phyloP scores from a whole-genome alignment of 2,329 filamentous ascomycete genomes.

The Botrytis cinerea region DNA sequence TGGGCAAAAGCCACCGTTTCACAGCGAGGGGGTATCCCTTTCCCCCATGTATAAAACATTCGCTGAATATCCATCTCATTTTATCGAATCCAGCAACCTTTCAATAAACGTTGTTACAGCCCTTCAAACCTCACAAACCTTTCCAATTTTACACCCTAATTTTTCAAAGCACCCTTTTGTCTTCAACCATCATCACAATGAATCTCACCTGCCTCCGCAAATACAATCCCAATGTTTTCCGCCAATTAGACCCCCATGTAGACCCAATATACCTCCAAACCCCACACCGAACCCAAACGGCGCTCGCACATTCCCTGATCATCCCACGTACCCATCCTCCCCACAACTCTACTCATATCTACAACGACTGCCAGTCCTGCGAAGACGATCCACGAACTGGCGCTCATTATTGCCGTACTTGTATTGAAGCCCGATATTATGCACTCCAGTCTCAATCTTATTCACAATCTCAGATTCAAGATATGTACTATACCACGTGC shows the following conservation, averaged over 20 bases:
- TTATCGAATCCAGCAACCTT: neutral
- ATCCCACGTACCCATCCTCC: constrained; percentile 11
- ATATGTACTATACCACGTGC: constrained; percentile 15
- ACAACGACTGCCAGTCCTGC: constrained; percentile 15
- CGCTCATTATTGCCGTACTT: constrained; percentile 18
- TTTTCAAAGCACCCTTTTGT: neutral
- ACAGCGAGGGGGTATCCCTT: neutral
- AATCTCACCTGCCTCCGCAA: constrained; percentile 18
- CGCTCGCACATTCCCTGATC: neutral
- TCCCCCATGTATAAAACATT: constrained; percentile 14
- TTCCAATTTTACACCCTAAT: neutral
- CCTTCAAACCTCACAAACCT: neutral
- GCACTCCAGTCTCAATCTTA: neutral
- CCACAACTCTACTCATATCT: constrained; percentile 5
- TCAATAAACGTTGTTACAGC: neutral
- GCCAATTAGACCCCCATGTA: neutral
- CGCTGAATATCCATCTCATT: constrained; percentile 11
- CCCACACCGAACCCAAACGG: neutral
- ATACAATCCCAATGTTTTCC: constrained; percentile 16
- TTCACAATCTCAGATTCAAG: constrained; percentile 1
- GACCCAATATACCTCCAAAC: constrained; percentile 14
- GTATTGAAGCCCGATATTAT: constrained; percentile 14
- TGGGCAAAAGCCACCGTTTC: neutral
- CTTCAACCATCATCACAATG: constrained; percentile 1
- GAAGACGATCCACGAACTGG: constrained; percentile 23